These are phyloP conservation scores for Buddleja alternifolia DNA, from an alignment of 257 asterid genomes.

Conservation along the genomic window DNA sequence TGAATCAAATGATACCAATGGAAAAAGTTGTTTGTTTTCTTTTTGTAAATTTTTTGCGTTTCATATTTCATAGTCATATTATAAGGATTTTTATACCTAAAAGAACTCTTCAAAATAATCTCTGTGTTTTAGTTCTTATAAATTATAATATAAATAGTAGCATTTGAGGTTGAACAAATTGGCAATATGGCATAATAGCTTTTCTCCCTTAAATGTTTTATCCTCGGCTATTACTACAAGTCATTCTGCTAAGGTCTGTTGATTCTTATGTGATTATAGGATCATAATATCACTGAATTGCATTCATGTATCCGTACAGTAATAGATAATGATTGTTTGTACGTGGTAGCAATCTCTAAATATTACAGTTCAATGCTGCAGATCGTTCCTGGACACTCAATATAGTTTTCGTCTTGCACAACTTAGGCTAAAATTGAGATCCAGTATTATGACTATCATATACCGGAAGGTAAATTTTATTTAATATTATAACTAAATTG, in stretches of 20 bases:
- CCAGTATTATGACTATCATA: slow-evolving; percentile 84
- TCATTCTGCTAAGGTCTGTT: not conserved
- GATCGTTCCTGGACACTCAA: slow-evolving; percentile 96
- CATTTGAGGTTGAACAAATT: not conserved
- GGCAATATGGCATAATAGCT: not conserved
- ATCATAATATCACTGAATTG: not conserved
- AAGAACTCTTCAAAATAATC: not conserved
- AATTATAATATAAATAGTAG: not conserved
- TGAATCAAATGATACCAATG: too few species aligned
- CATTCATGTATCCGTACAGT: slow-evolving; percentile 2
- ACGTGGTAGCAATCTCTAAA: slow-evolving; percentile 22
- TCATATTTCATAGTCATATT: too few species aligned
- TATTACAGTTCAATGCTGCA: slow-evolving; percentile 43
- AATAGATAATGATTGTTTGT: not conserved
- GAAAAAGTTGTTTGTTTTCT: too few species aligned
- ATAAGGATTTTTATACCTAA: too few species aligned
- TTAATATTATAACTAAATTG: not conserved
- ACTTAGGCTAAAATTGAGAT: slow-evolving; percentile 85
- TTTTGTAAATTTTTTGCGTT: too few species aligned
- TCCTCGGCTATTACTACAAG: not conserved
- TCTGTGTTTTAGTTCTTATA: not conserved
- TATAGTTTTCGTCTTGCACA: slow-evolving; percentile 78
- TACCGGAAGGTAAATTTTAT: slow-evolving; percentile 71
- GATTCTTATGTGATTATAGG: not conserved
- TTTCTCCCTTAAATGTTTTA: not conserved